phyloP scores from a whole-genome alignment of 164 flowering plant species.

The Macadamia integrifolia region DNA sequence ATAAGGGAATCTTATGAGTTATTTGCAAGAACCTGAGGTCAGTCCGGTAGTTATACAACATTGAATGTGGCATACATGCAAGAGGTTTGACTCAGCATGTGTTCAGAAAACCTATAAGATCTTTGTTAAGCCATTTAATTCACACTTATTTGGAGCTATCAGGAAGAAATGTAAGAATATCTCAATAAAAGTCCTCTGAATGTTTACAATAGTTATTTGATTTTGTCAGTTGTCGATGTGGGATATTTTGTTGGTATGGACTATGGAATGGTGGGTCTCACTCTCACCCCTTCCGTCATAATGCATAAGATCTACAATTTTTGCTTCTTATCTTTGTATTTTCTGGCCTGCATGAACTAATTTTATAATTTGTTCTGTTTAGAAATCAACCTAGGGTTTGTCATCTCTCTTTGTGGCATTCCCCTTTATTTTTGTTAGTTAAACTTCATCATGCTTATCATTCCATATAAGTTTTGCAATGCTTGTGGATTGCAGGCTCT shows the following conservation, averaged over 20 bases:
- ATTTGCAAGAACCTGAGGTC: neutral
- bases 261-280: neutral
- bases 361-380: neutral
- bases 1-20: neutral
- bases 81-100: neutral
- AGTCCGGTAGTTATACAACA: neutral
- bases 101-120: too few species aligned
- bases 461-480: too few species aligned
- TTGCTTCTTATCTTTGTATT: neutral
- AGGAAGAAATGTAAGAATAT: too few species aligned
- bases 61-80: neutral
- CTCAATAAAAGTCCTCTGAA: too few species aligned
- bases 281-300: too few species aligned
- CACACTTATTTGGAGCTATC: neutral
- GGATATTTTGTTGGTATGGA: neutral
- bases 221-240: neutral
- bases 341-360: neutral
- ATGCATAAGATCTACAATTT: neutral
- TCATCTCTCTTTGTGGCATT: too few species aligned
- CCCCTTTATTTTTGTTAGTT: neutral
- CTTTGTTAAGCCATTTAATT: too few species aligned
- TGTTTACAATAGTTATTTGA: too few species aligned
- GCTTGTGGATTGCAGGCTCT: conserved; percentile 53
- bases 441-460: too few species aligned
- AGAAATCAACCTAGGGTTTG: neutral